Conservation (phyloP, 192 early-diverging fungal genomes). For the Backusella tuberculispora region DNA sequence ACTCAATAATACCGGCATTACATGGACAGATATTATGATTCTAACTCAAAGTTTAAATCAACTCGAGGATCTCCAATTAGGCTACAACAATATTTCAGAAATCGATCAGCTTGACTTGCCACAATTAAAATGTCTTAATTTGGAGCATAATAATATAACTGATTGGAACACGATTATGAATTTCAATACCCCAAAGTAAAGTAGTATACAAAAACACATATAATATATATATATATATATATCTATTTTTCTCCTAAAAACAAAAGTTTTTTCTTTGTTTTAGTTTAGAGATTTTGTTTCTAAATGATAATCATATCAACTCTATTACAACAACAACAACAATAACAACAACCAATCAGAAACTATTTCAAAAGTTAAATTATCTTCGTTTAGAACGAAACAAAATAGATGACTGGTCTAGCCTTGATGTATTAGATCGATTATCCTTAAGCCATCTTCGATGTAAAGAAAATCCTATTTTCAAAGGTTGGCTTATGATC, state of each 20-base stretch:
- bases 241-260: not conserved
- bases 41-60: conserved; percentile 48
- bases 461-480: conserved; percentile 50
- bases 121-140: conserved; percentile 52
- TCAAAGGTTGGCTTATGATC: conserved; percentile 24
- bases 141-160: conserved; percentile 51
- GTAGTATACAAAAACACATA: not conserved
- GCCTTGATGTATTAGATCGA: conserved; percentile 47
- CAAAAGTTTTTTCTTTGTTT: not conserved
- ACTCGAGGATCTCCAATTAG: conserved; percentile 56
- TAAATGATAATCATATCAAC: conserved; percentile 31
- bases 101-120: conserved; percentile 38
- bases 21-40: conserved; percentile 40
- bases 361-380: conserved; percentile 39
- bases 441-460: conserved; percentile 47
- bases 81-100: conserved; percentile 41
- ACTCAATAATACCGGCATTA: conserved; percentile 36
- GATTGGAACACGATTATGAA: conserved; percentile 49
- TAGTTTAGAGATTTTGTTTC: conserved; percentile 45
- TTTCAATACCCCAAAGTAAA: conserved; percentile 50
- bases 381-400: conserved; percentile 53
- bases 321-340: conserved; percentile 24
- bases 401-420: conserved; percentile 46
- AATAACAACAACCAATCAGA: conserved; percentile 8
- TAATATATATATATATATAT: not conserved